Base-by-base conservation (phyloP, 768 basidiomycete species). In the Erythrobasidium yunnanense region DNA sequence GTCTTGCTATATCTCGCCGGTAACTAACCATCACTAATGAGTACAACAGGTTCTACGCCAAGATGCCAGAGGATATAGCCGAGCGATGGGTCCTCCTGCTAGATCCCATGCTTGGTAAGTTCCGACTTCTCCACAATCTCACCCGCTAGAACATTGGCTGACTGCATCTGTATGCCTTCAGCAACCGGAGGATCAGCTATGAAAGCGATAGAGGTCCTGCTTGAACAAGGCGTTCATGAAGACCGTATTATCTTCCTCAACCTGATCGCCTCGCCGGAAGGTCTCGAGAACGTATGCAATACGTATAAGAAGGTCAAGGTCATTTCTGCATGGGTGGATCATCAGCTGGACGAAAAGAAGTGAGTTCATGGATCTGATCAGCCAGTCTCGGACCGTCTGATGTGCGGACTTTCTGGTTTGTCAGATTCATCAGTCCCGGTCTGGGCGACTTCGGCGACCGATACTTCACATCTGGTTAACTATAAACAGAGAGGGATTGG, bases 141-240 rank as follows among this genome's bases (percentile, higher is more conserved):
- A n/a, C 38, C 38, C 32, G 25, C 7, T 49, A 13, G 17, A 20
- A 18, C 22, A 29, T 30, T 6, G 52, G 29, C 58, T 58, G 50
- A 30, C 22, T 22, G 32, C 27, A 13, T 46, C 7, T 65, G 13
- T 34, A 17, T 29, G 20, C 15, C 29, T 17, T 5, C 68, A 83
- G 93, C 93, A 0, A 97, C 93, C 0, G 95, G 95, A 25, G 95
- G 95, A 49, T 96, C 92, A 3, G 93, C 92, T 6, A 91, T 92
- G 77, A 96, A 97, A 75, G 95, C 95, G 0, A 87, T 96, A 55
- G 93, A 97, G 75, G 87, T 97, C 2, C 80, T 97, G 13, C 84
- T 87, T 76, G 87, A 90, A 50, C 85, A 90, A 72, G 88, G 88
- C 20, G 95, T 99, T 30, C 86, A 88, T 17, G 90, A 95, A 76